Base-by-base conservation (phyloP, 306 rosid genomes). In the Inga leiocalycina region DNA sequence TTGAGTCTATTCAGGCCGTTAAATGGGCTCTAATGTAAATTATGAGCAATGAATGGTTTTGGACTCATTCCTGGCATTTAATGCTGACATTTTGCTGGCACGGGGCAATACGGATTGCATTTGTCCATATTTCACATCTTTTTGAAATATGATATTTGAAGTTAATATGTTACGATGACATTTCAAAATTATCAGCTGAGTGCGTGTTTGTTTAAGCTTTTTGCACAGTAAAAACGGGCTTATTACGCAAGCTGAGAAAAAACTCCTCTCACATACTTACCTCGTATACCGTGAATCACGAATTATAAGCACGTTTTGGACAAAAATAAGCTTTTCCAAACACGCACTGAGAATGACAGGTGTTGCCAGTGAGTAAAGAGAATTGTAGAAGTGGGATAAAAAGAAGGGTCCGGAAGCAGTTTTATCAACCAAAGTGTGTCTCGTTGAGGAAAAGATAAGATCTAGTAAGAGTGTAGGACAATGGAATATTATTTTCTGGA, bases 301-400 rank as follows among this genome's bases (percentile, higher is more conserved):
- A n/a, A n/a, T n/a, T n/a, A n/a, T n/a, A n/a, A n/a, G n/a, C n/a
- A n/a, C n/a, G n/a, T n/a, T n/a, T n/a, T n/a, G n/a, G n/a, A n/a
- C n/a, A n/a, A n/a, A n/a, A n/a, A n/a, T n/a, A n/a, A n/a, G n/a
- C n/a, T n/a, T n/a, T n/a, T n/a, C n/a, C n/a, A n/a, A n/a, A n/a
- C n/a, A n/a, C n/a, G n/a, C n/a, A n/a, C n/a, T n/a, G 73, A 68
- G 48, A 70, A 70, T 39, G 48, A 41, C 75, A 41, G 17, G 51
- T 41, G 32, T 70, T 41, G 48, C 32, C 17, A 1, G 34, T 12
- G 48, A 39, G 74, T 35, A 66, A 32, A 34, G 22, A 69, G 27
- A 20, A 4, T 11, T 6, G 43, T 65, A 17, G 11, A 68, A 68
- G 49, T 68, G 74, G 30, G 15, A 16, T 32, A 15, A 66, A 14